phyloP scores from a whole-genome alignment of 78 protist genomes.

The slime mould (Dictyostelium discoideum) region DNA sequence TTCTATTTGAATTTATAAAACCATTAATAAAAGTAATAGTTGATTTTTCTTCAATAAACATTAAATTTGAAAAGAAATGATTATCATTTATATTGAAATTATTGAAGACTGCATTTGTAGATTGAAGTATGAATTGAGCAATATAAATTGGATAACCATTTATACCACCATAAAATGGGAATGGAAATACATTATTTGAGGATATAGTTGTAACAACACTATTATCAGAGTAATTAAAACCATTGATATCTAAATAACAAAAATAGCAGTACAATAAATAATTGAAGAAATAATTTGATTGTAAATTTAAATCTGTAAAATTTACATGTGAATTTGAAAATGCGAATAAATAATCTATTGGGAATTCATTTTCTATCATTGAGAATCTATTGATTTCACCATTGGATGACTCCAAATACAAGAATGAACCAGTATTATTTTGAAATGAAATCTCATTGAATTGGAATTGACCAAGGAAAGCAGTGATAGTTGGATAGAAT shows the following conservation, averaged over 20 bases:
- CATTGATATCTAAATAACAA: neutral
- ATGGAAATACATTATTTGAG: neutral
- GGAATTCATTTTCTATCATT: neutral
- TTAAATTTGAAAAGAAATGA: neutral
- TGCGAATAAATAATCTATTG: neutral
- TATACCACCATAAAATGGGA: neutral
- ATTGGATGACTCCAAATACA: neutral
- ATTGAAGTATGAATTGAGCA: neutral
- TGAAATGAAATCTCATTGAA: neutral
- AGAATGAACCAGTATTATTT: neutral
- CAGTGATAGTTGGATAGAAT: neutral
- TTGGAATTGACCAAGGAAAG: neutral
- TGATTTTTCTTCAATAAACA: neutral
- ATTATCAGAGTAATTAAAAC: neutral
- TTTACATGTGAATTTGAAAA: neutral
- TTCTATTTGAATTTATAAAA: neutral
- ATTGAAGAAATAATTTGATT: neutral
- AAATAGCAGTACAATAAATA: neutral
- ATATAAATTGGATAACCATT: neutral
- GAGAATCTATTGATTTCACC: neutral
- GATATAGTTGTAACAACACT: neutral
- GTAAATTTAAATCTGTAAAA: neutral
- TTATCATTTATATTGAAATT: neutral
- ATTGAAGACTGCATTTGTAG: neutral
- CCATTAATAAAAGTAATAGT: neutral